Evolutionary conservation across 495 filamentous ascomycete genomes (phyloP).

Genomic region (Penicillium tannophilum): DNA sequence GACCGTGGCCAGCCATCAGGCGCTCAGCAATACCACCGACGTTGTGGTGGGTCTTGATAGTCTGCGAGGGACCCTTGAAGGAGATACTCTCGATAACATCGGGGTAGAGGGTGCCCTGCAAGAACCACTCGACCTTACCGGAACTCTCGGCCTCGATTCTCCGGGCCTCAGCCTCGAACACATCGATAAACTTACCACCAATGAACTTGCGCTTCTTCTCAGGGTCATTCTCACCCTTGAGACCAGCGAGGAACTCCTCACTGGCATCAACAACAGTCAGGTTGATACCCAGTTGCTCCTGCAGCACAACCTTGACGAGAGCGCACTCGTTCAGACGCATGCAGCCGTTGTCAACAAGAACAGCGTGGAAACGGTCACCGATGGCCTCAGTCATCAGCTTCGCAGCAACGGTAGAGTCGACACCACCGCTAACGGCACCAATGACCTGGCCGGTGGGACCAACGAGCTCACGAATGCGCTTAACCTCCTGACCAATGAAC

Average conservation of each 20-base stretch:
- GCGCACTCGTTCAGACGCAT: slow-evolving; percentile 86
- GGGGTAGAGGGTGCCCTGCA: slow-evolving; percentile 83
- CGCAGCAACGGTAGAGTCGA: slow-evolving; percentile 87
- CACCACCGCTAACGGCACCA: slow-evolving; percentile 69
- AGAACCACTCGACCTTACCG: slow-evolving; percentile 77
- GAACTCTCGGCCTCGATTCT: slow-evolving; percentile 64
- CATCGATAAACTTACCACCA: slow-evolving; percentile 80
- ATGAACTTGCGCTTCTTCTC: slow-evolving; percentile 96
- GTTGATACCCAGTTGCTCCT: slow-evolving; percentile 81
- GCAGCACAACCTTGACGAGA: slow-evolving; percentile 74
- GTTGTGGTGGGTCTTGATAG: slow-evolving; percentile 37
- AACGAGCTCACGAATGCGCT: slow-evolving; percentile 28
- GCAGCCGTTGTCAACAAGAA: slow-evolving; percentile 85
- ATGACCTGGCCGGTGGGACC: slow-evolving; percentile 20
- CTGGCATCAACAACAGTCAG: slow-evolving; percentile 84
- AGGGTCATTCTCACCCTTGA: slow-evolving; percentile 78
- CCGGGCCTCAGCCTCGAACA: slow-evolving; percentile 81
- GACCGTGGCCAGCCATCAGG: background rate
- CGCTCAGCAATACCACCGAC: slow-evolving; percentile 30
- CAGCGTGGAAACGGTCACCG: slow-evolving; percentile 84
- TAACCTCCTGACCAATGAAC: slow-evolving; percentile 22
- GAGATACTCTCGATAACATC: slow-evolving; percentile 13
- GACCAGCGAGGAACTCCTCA: slow-evolving; percentile 68
- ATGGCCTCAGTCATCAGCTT: slow-evolving; percentile 83
- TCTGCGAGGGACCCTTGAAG: slow-evolving; percentile 25